Evolutionary conservation across 768 basidiomycete genomes (phyloP), one percentile per base, ranked within the genome.

Genomic region (Suillus luteus): DNA sequence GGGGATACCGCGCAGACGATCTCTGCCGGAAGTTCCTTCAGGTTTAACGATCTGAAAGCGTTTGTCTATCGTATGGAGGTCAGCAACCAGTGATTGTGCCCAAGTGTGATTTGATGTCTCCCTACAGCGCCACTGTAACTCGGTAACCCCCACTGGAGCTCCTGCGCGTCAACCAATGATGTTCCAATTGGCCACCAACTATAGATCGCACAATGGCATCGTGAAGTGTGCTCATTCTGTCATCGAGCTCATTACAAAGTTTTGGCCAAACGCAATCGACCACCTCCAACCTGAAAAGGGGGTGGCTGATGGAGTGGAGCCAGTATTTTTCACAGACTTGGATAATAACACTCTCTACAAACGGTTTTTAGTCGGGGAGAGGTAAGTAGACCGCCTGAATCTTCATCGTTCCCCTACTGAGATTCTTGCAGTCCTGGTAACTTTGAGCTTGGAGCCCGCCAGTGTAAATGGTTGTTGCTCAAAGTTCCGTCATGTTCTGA

Each of bases 1-100:
- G 91, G 91, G 0, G 90, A 92, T 69, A 91, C 91, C 0, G 89
- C 91, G 0, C 91, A 92, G 66, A 88, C 90, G 0, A 92, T 92
- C 43, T 86, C 88, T 0, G 82, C 83, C 0, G 91, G 90, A 2
- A 89, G 87, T 65, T 82, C 88, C 0, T 92, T 92, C 68, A 77
- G 86, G 5, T 92, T 92, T 70, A 76, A 88, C 58, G 88, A 91
- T 49, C 70, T 92, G 60, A 91, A 86, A 69, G 83, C 90, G 0
- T 90, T 89, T 66, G 65, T 90, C 33, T 85, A 82, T 62, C 80
- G 86, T 52, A 71, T 86, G 3, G 89, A 92, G 76, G 90, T 88
- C 59, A 46, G 74, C 19, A 2, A 40, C 5, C 38, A 15, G 59
- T 38, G 22, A 11, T 49, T 11, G 9, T 17, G 33, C 0, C 2